Conservation (phyloP, 1,139 yeast species). For the Debaryomycetaceae sp. region DNA sequence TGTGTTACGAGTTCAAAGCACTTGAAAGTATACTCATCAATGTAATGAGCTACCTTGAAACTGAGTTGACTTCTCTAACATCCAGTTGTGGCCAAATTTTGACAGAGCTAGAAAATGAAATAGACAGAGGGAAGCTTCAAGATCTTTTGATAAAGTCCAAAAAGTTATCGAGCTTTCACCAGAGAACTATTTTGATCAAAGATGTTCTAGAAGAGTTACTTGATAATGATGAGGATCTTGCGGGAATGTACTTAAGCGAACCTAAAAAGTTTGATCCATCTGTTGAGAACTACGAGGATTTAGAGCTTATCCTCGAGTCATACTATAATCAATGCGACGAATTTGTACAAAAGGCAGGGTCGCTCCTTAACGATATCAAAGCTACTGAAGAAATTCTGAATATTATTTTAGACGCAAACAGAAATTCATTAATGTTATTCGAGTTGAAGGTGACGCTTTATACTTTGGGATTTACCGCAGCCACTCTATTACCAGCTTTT, state of each 20-base stretch:
- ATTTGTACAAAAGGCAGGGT: slow-evolving; percentile 89
- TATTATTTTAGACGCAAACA: slow-evolving; percentile 88
- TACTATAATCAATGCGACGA: slow-evolving; percentile 96
- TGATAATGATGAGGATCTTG: slow-evolving; percentile 87
- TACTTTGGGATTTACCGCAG: slow-evolving; percentile 80
- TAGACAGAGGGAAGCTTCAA: slow-evolving; percentile 78
- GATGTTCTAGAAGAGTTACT: slow-evolving; percentile 82
- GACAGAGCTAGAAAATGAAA: slow-evolving; percentile 78
- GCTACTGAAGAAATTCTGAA: slow-evolving; percentile 96
- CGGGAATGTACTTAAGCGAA: slow-evolving; percentile 73
- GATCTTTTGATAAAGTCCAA: slow-evolving; percentile 79
- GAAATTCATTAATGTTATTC: slow-evolving; percentile 88
- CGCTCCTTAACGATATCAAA: slow-evolving; percentile 76
- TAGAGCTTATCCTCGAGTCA: slow-evolving; percentile 87
- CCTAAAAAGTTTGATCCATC: slow-evolving; percentile 21
- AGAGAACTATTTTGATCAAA: slow-evolving; percentile 78
- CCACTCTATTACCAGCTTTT: slow-evolving; percentile 59
- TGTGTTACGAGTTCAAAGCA: slow-evolving; percentile 80
- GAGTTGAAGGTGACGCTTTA: slow-evolving; percentile 83
- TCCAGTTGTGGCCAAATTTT: slow-evolving; percentile 74
- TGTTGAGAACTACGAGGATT: slow-evolving; percentile 55
- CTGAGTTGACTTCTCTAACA: slow-evolving; percentile 77
- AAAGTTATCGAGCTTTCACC: slow-evolving; percentile 73
- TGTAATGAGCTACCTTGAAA: slow-evolving; percentile 77
- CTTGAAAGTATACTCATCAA: slow-evolving; percentile 83